A percentile compares a stretch with the other conserved stretches of the same genome.
Conservation (phyloP, 495 filamentous ascomycete genomes). For the Lentithecium fluviatile region DNA sequence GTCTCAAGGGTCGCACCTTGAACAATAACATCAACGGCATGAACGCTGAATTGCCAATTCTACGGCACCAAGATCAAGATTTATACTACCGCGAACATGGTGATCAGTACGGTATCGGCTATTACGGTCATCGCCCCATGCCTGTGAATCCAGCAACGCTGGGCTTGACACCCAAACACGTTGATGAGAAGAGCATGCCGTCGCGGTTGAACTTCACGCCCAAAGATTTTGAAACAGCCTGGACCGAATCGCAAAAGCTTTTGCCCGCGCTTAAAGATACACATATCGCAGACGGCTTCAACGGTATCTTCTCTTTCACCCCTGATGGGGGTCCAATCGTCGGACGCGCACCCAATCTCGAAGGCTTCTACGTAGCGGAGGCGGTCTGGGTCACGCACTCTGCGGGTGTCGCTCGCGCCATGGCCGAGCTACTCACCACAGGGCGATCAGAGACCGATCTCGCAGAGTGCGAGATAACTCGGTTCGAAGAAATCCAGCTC, state of each 20-base stretch:
- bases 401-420: constrained; percentile 52
- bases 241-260: constrained; percentile 48
- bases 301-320: constrained; percentile 56
- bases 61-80: constrained; percentile 54
- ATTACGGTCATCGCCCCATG: constrained; percentile 55
- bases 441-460: constrained; percentile 50
- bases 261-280: constrained; percentile 47
- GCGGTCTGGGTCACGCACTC: constrained; percentile 58
- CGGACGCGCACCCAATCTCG: constrained; percentile 49
- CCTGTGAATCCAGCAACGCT: constrained; percentile 48
- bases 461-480: constrained; percentile 51
- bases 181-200: constrained; percentile 54
- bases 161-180: constrained; percentile 46
- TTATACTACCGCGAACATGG: constrained; percentile 57
- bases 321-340: constrained; percentile 53
- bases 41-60: constrained; percentile 49
- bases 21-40: constrained; percentile 42
- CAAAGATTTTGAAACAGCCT: constrained; percentile 53
- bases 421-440: constrained; percentile 51
- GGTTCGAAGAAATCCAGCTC: constrained; percentile 53
- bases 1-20: constrained; percentile 26
- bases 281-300: constrained; percentile 52
- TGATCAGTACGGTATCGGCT: constrained; percentile 54
- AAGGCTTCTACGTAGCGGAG: constrained; percentile 55
- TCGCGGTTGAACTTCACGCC: constrained; percentile 51